A percentile compares a stretch with the other conserved stretches of the same genome.
phyloP scores from a whole-genome alignment of 1,139 yeast species.

The Sugiyamaella novakii region DNA sequence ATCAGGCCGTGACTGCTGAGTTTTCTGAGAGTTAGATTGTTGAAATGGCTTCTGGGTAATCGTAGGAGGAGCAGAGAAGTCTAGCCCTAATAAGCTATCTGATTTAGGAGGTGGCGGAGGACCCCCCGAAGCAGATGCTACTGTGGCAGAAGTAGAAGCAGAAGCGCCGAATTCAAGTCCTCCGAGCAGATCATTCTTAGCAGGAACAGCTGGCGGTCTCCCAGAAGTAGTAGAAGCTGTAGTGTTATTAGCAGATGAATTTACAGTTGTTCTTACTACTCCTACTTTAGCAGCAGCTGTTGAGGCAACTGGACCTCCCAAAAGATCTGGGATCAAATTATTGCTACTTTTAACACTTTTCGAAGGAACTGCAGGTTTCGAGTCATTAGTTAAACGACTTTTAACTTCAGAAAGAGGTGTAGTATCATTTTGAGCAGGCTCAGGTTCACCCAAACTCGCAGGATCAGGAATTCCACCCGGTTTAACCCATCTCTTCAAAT shows the following conservation, averaged over 20 bases:
- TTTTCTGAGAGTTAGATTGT: conserved; percentile 21
- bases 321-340: conserved; percentile 26
- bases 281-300: conserved; percentile 12
- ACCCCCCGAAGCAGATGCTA: conserved; percentile 4
- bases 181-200: conserved; percentile 28
- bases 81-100: conserved; percentile 40
- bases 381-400: conserved; percentile 24
- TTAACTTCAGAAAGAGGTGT: conserved; percentile 36
- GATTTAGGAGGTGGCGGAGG: conserved; percentile 29
- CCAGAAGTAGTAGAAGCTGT: conserved; percentile 6
- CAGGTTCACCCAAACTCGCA: conserved; percentile 41
- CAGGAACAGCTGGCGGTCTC: conserved; percentile 26
- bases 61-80: conserved; percentile 36
- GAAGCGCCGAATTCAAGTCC: conserved; percentile 25
- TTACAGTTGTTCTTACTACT: conserved; percentile 5
- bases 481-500: conserved; percentile 79
- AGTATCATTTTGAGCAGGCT: conserved; percentile 26
- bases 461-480: conserved; percentile 62
- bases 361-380: conserved; percentile 25
- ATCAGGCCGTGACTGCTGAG: conserved; percentile 57
- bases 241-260: neutral
- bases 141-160: conserved; percentile 19
- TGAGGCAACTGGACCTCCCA: conserved; percentile 20
- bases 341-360: conserved; percentile 19
- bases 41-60: conserved; percentile 27